Percentiles rank a stretch among this genome's conserved stretches.
Evolutionary conservation across 768 basidiomycete species (phyloP).

Genomic region (Trametes coccinea): DNA sequence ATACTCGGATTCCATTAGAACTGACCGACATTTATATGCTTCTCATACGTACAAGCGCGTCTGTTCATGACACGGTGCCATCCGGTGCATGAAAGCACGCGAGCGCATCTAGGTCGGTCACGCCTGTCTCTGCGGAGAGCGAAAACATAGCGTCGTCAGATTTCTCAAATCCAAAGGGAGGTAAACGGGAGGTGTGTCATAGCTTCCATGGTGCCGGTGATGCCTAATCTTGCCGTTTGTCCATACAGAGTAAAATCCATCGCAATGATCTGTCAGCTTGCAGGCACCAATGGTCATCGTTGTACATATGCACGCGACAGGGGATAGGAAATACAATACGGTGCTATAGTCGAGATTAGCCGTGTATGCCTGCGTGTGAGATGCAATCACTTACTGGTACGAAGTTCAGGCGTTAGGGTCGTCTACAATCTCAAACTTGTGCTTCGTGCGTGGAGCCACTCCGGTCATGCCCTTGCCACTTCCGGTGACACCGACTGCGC

Average conservation of each 20-base stretch:
- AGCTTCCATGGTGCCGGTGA: not conserved
- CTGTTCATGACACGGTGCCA: slow-evolving; percentile 1
- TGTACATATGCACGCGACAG: slow-evolving; percentile 1
- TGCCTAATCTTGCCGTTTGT: not conserved
- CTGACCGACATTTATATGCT: not conserved
- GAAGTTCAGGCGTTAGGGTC: slow-evolving; percentile 29
- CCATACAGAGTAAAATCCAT: no score
- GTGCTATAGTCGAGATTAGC: not conserved
- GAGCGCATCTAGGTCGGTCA: not conserved
- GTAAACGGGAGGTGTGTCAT: slow-evolving; percentile 5
- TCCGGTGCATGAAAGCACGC: not conserved
- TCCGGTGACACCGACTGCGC: slow-evolving; percentile 83
- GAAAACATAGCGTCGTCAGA: slow-evolving; percentile 9
- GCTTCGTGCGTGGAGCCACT: slow-evolving; percentile 64
- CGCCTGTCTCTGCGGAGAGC: slow-evolving; percentile 1
- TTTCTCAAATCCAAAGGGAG: not conserved
- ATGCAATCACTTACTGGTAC: slow-evolving; percentile 5
- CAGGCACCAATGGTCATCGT: slow-evolving; percentile 8
- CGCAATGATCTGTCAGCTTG: not conserved
- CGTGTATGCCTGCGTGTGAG: no score
- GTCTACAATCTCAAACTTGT: slow-evolving; percentile 63
- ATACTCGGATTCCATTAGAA: slow-evolving; percentile 1
- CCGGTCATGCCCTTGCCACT: slow-evolving; percentile 90
- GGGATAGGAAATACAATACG: slow-evolving; percentile 9
- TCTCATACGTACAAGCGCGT: slow-evolving; percentile 8